phyloP scores from a whole-genome alignment of 495 filamentous ascomycete species.

The Usnea hakonensis region DNA sequence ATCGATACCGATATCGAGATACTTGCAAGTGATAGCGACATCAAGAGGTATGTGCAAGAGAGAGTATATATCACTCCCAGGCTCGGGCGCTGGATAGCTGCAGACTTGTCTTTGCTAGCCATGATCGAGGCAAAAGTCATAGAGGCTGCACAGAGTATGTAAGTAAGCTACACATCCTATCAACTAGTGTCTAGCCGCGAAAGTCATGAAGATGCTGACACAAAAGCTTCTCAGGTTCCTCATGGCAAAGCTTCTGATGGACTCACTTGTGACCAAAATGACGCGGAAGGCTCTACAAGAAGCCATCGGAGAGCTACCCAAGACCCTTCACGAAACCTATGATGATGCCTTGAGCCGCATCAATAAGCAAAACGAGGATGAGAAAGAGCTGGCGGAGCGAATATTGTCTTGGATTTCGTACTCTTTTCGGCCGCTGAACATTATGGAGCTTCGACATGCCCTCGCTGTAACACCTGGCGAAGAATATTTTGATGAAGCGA shows the following conservation, averaged over 20 bases:
- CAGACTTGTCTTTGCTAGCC: background rate
- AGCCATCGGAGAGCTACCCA: conserved; percentile 1
- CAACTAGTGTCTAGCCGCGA: background rate
- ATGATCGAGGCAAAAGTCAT: background rate
- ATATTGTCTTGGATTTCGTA: conserved; percentile 2
- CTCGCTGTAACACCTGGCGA: conserved; percentile 32
- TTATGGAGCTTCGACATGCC: conserved; percentile 29
- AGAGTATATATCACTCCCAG: background rate
- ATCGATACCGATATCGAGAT: background rate
- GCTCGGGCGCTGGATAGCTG: background rate
- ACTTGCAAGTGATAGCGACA: conserved; percentile 4
- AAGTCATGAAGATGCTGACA: background rate
- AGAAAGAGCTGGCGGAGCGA: background rate
- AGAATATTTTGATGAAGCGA: conserved; percentile 33
- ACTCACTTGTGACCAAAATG: conserved; percentile 2
- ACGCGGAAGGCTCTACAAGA: background rate
- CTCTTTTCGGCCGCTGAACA: background rate
- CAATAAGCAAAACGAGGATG: conserved; percentile 1
- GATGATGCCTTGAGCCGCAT: conserved; percentile 7
- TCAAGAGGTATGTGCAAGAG: background rate
- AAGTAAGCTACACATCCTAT: background rate
- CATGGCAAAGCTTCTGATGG: conserved; percentile 1
- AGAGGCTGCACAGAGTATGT: conserved; percentile 3
- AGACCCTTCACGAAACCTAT: conserved; percentile 1
- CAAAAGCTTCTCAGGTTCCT: background rate